Conservation (phyloP, 148 eudicot genomes). For the Pouteria glomerata region DNA sequence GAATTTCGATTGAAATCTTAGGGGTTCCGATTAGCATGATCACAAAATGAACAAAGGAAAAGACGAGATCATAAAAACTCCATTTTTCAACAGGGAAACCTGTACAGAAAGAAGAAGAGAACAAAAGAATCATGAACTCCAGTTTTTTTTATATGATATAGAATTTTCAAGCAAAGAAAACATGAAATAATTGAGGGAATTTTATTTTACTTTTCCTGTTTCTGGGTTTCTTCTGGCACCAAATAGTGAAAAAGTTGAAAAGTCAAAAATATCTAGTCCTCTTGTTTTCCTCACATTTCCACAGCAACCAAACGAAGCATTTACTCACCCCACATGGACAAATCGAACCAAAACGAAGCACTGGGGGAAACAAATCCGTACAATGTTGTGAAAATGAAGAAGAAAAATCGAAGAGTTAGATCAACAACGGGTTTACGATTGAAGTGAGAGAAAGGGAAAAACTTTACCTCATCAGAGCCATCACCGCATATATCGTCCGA, state of each 20-base stretch:
- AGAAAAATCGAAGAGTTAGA: background rate
- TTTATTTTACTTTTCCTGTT: background rate
- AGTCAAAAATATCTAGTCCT: background rate
- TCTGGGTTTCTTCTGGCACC: slow-evolving; percentile 1
- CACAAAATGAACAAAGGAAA: background rate
- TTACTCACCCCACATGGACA: background rate
- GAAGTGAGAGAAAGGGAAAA: background rate
- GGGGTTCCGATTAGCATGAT: background rate
- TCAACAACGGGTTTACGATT: background rate
- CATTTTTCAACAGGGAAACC: no score
- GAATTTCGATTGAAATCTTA: background rate
- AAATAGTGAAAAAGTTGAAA: slow-evolving; percentile 1
- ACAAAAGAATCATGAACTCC: background rate
- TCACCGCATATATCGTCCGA: slow-evolving; percentile 60
- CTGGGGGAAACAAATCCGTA: background rate
- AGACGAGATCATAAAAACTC: background rate
- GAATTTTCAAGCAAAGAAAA: no score
- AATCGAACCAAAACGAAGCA: background rate
- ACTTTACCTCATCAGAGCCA: slow-evolving; percentile 56
- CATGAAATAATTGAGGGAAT: background rate
- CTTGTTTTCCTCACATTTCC: background rate
- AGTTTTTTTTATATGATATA: background rate
- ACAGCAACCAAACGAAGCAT: background rate
- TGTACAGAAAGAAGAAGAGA: background rate
- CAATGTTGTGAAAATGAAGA: background rate